Percentiles rank a stretch among this genome's conserved stretches.
These are phyloP conservation scores for Debaryomycetaceae sp. DNA, from an alignment of 1,139 yeast species.

Conservation along the genomic window DNA sequence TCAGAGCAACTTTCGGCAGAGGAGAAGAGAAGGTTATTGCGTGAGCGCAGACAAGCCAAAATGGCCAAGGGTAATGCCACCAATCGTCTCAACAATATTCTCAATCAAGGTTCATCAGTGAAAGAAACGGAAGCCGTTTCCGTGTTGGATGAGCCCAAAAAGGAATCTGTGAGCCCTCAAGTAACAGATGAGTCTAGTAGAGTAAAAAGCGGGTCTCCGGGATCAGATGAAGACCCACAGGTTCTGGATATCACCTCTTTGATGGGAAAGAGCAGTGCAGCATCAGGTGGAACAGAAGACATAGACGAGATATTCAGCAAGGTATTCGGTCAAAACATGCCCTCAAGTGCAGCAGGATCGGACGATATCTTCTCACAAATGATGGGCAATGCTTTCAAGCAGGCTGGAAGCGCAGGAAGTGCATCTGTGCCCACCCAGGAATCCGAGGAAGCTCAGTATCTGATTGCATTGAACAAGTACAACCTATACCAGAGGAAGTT, in stretches of 20 bases:
- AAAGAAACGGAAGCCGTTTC: conserved; percentile 29
- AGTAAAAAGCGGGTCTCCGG: conserved; percentile 6
- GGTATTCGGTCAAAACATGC: conserved; percentile 16
- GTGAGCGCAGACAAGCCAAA: conserved; percentile 72
- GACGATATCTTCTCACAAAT: conserved; percentile 21
- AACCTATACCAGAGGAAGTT: conserved; percentile 30
- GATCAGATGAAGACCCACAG: conserved; percentile 31
- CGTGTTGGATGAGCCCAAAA: conserved; percentile 27
- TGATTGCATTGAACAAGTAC: conserved; percentile 28
- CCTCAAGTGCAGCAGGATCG: conserved; percentile 7
- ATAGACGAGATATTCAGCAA: conserved; percentile 36
- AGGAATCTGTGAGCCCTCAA: conserved; percentile 7
- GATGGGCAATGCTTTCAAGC: conserved; percentile 20
- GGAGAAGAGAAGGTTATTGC: conserved; percentile 57
- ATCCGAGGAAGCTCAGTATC: conserved; percentile 26
- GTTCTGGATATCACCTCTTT: conserved; percentile 26
- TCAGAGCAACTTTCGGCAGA: conserved; percentile 44
- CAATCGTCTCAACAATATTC: conserved; percentile 49
- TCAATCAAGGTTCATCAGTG: conserved; percentile 41
- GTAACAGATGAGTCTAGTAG: background rate
- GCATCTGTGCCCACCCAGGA: background rate
- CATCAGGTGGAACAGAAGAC: background rate
- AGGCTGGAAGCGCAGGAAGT: conserved; percentile 1
- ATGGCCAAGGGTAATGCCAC: conserved; percentile 58
- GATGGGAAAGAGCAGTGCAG: conserved; percentile 7